Evolutionary conservation across 805 yeast genomes (phyloP), one percentile per base, ranked within the genome.

Genomic region (Wickerhamomyces rabaulensis): DNA sequence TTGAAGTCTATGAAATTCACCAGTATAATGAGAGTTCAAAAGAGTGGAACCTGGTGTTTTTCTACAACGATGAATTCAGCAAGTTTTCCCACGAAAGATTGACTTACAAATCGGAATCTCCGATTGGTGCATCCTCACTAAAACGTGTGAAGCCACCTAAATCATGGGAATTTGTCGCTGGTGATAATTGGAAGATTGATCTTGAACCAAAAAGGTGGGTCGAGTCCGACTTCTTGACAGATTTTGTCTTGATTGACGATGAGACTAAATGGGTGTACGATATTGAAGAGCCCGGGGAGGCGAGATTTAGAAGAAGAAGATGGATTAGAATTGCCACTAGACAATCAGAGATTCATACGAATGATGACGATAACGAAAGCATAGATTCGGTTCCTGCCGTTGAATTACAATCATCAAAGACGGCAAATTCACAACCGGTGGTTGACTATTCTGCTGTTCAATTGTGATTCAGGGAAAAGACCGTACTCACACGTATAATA

Each of bases 261-360:
- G 90, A 81, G 46, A 86, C 84, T 37, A 88, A 88, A 63, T 88
- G 96, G 96, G 92, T 87, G 17, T 88, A 88, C 61, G 96, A 88
- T 62, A 59, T 63, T 54, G 55, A 46, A 19, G 61, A 40, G 4
- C 42, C 41, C 10, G 47, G 41, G 4, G 57, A 64, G 35, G 65
- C 65, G 4, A 54, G 65, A 38, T 75, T 69, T 57, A 69, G 91
- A 53, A 70, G 92, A 58, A 70, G 92, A 57, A 71, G 89, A 61
- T 84, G 91, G 91, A 65, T 77, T 3, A 64, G 87, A 44, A 50
- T 56, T 8, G 69, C 68, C 26, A 52, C 55, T 0, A 57, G 73
- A 45, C 41, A 33, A 33, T 33, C 36, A 6, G 36, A 16, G 12
- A 33, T 33, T 16, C 36, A 33, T 33, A 33, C 10, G 9, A 43